Evolutionary conservation across 805 yeast species (phyloP).

Genomic region (Ogataea ganodermae): DNA sequence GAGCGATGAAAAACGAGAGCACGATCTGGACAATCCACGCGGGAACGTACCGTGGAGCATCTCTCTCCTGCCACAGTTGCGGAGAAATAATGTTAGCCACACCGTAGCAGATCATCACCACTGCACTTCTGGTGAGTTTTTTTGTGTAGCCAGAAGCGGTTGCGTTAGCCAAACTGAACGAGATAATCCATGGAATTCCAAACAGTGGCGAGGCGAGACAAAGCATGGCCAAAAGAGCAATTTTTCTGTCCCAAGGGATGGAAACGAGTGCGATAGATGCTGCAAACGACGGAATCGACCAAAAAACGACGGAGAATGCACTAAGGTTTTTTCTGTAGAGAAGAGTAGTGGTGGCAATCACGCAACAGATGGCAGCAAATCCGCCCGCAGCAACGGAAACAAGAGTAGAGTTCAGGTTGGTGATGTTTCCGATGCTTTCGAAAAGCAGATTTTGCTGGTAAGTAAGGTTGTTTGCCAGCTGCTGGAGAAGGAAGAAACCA

Average conservation of each 20-base stretch:
- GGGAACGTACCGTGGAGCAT: slow-evolving; percentile 49
- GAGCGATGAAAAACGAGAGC: slow-evolving; percentile 48
- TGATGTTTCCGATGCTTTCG: slow-evolving; percentile 40
- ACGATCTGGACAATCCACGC: slow-evolving; percentile 62
- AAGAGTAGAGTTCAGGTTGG: slow-evolving; percentile 47
- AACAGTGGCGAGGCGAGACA: slow-evolving; percentile 46
- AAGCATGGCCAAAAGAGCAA: slow-evolving; percentile 48
- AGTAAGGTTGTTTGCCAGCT: slow-evolving; percentile 24
- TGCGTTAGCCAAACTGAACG: slow-evolving; percentile 28
- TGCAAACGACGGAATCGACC: slow-evolving; percentile 39
- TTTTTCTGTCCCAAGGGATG: slow-evolving; percentile 44
- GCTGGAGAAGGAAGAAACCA: slow-evolving; percentile 22
- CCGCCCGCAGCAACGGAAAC: slow-evolving; percentile 57
- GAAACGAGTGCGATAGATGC: slow-evolving; percentile 46
- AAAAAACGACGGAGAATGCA: slow-evolving; percentile 5
- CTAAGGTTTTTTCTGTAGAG: slow-evolving; percentile 37
- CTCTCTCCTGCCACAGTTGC: slow-evolving; percentile 51
- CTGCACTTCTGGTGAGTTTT: slow-evolving; percentile 48
- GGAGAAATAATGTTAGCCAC: slow-evolving; percentile 56
- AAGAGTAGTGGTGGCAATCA: slow-evolving; percentile 35
- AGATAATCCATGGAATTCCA: slow-evolving; percentile 33
- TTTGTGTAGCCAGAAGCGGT: slow-evolving; percentile 53
- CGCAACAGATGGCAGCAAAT: slow-evolving; percentile 42
- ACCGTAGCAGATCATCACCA: slow-evolving; percentile 50
- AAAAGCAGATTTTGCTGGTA: slow-evolving; percentile 46